A percentile compares a stretch with the other conserved stretches of the same genome.
Evolutionary conservation across 257 asterid genomes (phyloP).

Genomic region (Gardenia jasminoides): DNA sequence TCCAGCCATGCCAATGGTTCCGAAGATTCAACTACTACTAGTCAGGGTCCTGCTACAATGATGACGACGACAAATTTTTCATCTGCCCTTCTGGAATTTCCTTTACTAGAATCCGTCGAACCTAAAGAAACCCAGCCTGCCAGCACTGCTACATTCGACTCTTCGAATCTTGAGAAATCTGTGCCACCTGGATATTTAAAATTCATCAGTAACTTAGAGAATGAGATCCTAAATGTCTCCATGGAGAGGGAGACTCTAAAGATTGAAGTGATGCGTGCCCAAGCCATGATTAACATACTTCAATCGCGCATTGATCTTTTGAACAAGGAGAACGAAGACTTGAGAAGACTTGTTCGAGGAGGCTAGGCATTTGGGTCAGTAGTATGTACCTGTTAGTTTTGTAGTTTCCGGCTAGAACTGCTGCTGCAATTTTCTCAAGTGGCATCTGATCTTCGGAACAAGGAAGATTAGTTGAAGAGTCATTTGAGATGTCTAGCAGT

Average conservation of each 20-base stretch:
- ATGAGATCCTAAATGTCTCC: slow-evolving; percentile 71
- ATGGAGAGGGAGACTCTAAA: slow-evolving; percentile 87
- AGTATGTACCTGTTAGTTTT: slow-evolving; percentile 25
- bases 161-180: slow-evolving; percentile 87
- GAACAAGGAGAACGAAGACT: slow-evolving; percentile 67
- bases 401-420: slow-evolving; percentile 20
- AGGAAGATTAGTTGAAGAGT: slow-evolving; percentile 39
- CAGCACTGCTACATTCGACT: slow-evolving; percentile 54
- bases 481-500: slow-evolving; percentile 27
- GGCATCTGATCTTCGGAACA: slow-evolving; percentile 24
- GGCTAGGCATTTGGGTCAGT: slow-evolving; percentile 17
- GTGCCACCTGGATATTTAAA: slow-evolving; percentile 93
- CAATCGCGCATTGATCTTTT: slow-evolving; percentile 65
- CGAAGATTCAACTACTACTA: slow-evolving; percentile 88
- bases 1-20: slow-evolving; percentile 89
- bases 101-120: slow-evolving; percentile 54
- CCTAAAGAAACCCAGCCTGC: slow-evolving; percentile 54
- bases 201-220: slow-evolving; percentile 81
- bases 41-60: slow-evolving; percentile 62
- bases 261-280: slow-evolving; percentile 96
- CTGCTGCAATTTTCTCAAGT: slow-evolving; percentile 14
- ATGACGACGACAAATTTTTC: slow-evolving; percentile 70
- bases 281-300: slow-evolving; percentile 87
- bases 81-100: slow-evolving; percentile 59
- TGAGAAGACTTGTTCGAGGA: slow-evolving; percentile 37